Base-by-base conservation (phyloP, 495 filamentous ascomycete species). In the Aspergillus diversus region DNA sequence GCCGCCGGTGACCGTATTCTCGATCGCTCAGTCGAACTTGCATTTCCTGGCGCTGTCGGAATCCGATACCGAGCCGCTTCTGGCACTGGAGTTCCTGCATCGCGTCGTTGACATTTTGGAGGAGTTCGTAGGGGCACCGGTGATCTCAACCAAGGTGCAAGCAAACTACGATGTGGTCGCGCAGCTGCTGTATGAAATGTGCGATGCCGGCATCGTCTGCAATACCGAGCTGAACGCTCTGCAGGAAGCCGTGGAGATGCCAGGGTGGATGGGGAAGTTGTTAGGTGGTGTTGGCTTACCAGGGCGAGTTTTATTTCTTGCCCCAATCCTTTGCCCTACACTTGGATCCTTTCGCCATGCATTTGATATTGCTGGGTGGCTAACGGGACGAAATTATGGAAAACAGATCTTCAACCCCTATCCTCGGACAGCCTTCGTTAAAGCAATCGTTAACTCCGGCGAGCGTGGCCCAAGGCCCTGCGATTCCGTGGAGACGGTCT, bases 21-120 rank as follows among this genome's bases (percentile, higher is more conserved):
- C 89, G 61, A 86, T 96, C 49, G 77, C 82, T 11, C 92, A 99
- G 78, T 90, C 91, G 43, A 93, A 92, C 72, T 82, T 98, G 16
- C 85, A 97, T 48, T 93, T 97, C 66, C 83, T 99, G 42, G 87
- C 91, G 7, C 91, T 96, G 0, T 84, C 84, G 33, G 92, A 92
- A 33, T 81, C 87, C 50, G 94, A 97, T 61, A 88, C 89, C 61
- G 95, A 98, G 71, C 92, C 95, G 21, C 84, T 99, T n/a, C 84
- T 97, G n/a, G 89, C 90, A 27, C 85, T 97, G 57, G 96, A 98
- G 75, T 98, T 98, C 79, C 83, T 99, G 51, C 95, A 98, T 78
- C 88, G 95, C 47, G 86, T 97, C 15, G 86, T 96, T 65, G 96
- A 99, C 81, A 86, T 92, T 5, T 82, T 99, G 17, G 96, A 99